These are phyloP conservation scores for Lecanicillium sp. DNA, from an alignment of 2,329 filamentous ascomycete species.

Conservation along the genomic window DNA sequence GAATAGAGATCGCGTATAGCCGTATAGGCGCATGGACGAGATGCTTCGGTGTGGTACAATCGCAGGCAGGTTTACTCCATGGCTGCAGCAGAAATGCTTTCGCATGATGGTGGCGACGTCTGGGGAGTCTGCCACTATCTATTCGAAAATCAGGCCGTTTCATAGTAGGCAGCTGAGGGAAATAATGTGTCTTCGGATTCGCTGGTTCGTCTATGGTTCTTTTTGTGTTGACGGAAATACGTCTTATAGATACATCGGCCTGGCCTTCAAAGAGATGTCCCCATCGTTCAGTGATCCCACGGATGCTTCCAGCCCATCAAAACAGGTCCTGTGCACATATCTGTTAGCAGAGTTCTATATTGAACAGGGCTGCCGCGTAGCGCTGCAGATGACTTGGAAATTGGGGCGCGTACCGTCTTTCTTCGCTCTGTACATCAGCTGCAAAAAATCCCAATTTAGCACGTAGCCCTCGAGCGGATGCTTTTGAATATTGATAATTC, in stretches of 20 bases:
- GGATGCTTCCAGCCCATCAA: constrained; percentile 92
- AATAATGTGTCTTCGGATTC: no score
- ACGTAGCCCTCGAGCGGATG: background rate
- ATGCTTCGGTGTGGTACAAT: constrained; percentile 58
- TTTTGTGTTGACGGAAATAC: background rate
- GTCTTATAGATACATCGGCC: constrained; percentile 2
- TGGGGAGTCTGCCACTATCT: constrained; percentile 64
- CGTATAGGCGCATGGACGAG: constrained; percentile 58
- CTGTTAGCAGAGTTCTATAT: background rate
- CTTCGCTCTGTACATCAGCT: constrained; percentile 96
- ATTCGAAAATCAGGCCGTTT: constrained; percentile 52
- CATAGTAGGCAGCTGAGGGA: no score
- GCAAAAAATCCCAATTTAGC: constrained; percentile 13
- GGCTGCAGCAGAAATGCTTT: constrained; percentile 64
- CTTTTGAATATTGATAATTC: no score
- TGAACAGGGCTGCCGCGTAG: constrained; percentile 11
- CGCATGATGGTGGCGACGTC: constrained; percentile 56
- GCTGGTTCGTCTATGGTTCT: background rate
- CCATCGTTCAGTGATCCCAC: constrained; percentile 72
- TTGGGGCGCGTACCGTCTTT: constrained; percentile 63
- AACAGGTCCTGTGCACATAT: constrained; percentile 50
- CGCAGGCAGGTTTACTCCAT: constrained; percentile 68
- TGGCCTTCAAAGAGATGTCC: background rate
- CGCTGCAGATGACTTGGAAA: background rate
- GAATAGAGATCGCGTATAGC: constrained; percentile 56